These are phyloP conservation scores for Garcia nutans DNA, from an alignment of 345 rosid genomes.

Conservation along the genomic window DNA sequence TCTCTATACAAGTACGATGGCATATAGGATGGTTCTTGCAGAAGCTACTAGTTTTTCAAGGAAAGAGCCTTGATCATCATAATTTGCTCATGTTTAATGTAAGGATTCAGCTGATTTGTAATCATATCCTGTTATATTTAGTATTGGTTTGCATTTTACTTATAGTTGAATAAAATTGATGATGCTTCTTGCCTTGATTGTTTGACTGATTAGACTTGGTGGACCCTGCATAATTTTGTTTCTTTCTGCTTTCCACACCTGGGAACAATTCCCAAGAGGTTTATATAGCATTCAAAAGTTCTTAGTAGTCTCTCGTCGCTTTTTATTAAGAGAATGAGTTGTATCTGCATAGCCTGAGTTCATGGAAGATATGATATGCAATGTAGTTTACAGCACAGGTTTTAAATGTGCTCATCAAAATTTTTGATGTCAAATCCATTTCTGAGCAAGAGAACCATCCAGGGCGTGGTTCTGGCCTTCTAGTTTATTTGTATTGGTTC, in stretches of 20 bases:
- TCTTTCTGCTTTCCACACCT: background rate
- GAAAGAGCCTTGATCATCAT: conserved; percentile 33
- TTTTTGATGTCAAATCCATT: background rate
- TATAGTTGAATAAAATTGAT: background rate
- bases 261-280: background rate
- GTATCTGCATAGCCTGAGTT: background rate
- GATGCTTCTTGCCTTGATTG: background rate
- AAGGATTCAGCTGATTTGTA: conserved; percentile 30
- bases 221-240: background rate
- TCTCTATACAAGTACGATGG: conserved; percentile 32
- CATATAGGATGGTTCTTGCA: conserved; percentile 57
- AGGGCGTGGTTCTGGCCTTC: background rate
- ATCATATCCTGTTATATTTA: conserved; percentile 2
- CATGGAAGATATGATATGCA: background rate
- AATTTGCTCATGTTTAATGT: conserved; percentile 46
- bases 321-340: background rate
- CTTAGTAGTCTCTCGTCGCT: background rate
- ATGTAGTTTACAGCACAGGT: background rate
- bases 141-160: background rate
- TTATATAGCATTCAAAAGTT: background rate
- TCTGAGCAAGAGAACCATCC: background rate
- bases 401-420: background rate
- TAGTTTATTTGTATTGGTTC: background rate
- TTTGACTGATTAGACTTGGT: background rate
- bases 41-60: conserved; percentile 41